A percentile compares a stretch with the other conserved stretches of the same genome.
Conservation (phyloP, 345 rosid genomes). For the Raphanus raphanistrum region DNA sequence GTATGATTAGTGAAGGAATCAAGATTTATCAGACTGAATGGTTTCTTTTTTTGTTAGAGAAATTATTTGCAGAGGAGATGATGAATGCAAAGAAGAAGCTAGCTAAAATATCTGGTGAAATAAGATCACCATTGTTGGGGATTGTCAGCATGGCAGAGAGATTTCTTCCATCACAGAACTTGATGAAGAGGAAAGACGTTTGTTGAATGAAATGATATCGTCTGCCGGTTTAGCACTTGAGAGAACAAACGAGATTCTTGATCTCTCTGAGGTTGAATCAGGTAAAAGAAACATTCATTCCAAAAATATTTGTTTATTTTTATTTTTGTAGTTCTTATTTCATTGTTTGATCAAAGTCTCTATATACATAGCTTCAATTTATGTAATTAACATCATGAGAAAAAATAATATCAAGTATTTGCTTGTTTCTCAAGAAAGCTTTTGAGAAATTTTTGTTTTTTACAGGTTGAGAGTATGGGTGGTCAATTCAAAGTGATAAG, state of each 20-base stretch:
- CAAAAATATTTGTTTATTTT: neutral
- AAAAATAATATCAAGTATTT: neutral
- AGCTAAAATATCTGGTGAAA: neutral
- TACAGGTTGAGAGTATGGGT: neutral
- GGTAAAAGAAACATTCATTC: neutral
- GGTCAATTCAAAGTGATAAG: neutral
- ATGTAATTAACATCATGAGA: neutral
- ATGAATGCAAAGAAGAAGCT: neutral
- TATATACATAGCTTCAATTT: neutral
- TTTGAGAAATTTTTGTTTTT: neutral
- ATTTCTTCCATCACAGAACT: neutral
- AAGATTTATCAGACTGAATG: neutral
- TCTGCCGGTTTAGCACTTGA: neutral
- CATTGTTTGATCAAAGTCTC: neutral
- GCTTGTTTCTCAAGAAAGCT: neutral
- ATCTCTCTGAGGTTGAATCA: neutral
- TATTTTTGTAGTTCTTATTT: neutral
- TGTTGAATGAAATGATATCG: neutral
- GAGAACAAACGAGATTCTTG: neutral
- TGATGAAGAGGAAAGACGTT: slow-evolving; percentile 1
- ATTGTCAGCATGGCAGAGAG: neutral
- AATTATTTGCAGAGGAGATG: neutral
- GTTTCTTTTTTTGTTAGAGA: neutral
- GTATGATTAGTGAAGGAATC: neutral
- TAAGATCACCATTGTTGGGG: slow-evolving; percentile 12